Evolutionary conservation across 164 flowering plant genomes (phyloP), one percentile per base, ranked within the genome.

Genomic region (Taxillus chinensis): DNA sequence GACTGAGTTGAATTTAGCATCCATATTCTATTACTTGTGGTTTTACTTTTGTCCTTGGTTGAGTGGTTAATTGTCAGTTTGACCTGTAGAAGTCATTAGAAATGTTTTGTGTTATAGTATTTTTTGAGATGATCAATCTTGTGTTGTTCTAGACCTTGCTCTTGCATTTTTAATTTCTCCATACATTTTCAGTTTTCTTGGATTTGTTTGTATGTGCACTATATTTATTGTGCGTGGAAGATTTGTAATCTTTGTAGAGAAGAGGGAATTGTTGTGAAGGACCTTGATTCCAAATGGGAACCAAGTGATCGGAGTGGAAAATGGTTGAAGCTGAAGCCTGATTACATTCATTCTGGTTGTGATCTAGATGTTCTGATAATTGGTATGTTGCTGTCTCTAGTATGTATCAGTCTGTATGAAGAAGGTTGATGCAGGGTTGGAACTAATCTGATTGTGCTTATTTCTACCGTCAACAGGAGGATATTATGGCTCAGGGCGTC

Each of bases 261-360:
- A 68, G 97, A 95, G 78, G 97, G 99, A n/a, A 78, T 91, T 76
- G 90, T 91, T 27, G 17, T 91, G 60, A 95, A 95, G 72, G 99
- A 95, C 71, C 85, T 87, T 66, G 81, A 78, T 61, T 95, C 99
- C n/a, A 95, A 89, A 77, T 95, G 99, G 99, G 98, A 93, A 65
- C 97, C 99, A 38, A 64, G 96, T 72, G 99, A 93, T 71, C 83
- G 99, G 51, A 93, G 92, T 79, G 90, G 87, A 65, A 93, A 93
- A 80, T 90, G 99, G 97, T 66, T 90, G 69, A 93, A 93, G 79
- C 72, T 93, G 78, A 93, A 93, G 83, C 99, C 96, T 42, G 99
- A 93, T 17, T 93, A 93, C 48, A 42, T 90, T 52, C 87, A 72
- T 74, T 79, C 95, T 71, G 86, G 95, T 63, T 80, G 95, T 68